Base-by-base conservation (phyloP, 202 grass and related monocot genomes). In the Brachypodium distachyon region DNA sequence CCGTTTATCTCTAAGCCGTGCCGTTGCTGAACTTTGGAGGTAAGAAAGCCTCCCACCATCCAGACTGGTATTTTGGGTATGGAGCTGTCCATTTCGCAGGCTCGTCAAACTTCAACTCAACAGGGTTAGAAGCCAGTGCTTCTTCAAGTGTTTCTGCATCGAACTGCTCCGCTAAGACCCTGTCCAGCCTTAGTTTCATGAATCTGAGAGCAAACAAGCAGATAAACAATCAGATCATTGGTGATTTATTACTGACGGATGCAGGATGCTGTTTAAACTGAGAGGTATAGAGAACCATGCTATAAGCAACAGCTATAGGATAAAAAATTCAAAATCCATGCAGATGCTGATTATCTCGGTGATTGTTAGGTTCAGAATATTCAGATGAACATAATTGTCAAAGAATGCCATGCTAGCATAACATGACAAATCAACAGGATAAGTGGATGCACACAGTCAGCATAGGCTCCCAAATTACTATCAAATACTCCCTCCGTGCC, bases 11-110 rank as follows among this genome's bases (percentile, higher is more conserved):
- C 80, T 98, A 92, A 23, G 85, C 75, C 1, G 22, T 73, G 77
- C 70, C 61, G 76, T 82, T 88, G 87, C 72, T 72, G 49, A 77
- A 88, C 44, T 44, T 77, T n/a, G 87, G 74, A 49, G 92, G 89
- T 70, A 96, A 85, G 78, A 96, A 99, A 7, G 87, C 87, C 25
- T 92, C 81, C 96, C 92, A 99, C 96, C 96, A 96, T 29, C 96
- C 96, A 51, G 72, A 96, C 34, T 96, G 85, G 18, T 96, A 93
- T 83, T 99, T 99, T 16, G 87, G 82, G 50, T 99, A 93, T 17
- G 96, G 96, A 55, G 96, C 89, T 41, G 75, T 92, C 96, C 92
- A 99, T 70, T 88, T 93, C 5, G 86, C 81, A 60, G 89, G 92
- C 27, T 93, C 84, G 3, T 93, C 87, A 78, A 99, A 99, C 48